A percentile compares a stretch with the other conserved stretches of the same genome.
phyloP scores from a whole-genome alignment of 495 filamentous ascomycete genomes.

The Parmelia sp. region DNA sequence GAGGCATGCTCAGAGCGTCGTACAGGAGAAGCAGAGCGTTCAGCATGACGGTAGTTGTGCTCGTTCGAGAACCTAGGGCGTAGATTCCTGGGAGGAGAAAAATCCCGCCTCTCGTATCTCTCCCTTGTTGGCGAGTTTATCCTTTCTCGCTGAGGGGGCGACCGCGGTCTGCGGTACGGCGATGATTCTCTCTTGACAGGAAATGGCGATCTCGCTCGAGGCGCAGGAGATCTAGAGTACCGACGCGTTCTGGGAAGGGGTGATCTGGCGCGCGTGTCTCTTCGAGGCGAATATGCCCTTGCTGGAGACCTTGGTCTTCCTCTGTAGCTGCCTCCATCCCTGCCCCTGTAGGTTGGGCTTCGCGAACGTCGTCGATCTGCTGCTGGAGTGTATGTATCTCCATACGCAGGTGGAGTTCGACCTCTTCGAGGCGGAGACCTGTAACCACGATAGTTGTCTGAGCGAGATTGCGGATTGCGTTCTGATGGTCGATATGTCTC shows the following conservation, averaged over 20 bases:
- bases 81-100: constrained; percentile 23
- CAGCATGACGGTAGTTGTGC: constrained; percentile 20
- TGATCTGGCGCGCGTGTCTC: constrained; percentile 42
- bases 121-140: constrained; percentile 20
- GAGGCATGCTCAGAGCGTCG: constrained; percentile 31
- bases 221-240: constrained; percentile 43
- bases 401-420: constrained; percentile 29
- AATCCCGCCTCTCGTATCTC: constrained; percentile 23
- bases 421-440: constrained; percentile 32
- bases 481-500: constrained; percentile 49
- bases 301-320: constrained; percentile 37
- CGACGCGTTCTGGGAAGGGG: constrained; percentile 33
- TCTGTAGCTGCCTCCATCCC: constrained; percentile 35
- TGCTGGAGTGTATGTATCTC: constrained; percentile 47
- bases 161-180: constrained; percentile 23
- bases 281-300: constrained; percentile 43
- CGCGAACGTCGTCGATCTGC: constrained; percentile 43
- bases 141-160: constrained; percentile 30
- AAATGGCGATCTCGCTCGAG: constrained; percentile 32
- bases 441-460: constrained; percentile 34
- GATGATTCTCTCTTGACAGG: constrained; percentile 35
- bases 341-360: constrained; percentile 39
- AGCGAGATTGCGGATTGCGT: constrained; percentile 35
- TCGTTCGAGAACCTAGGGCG: constrained; percentile 22
- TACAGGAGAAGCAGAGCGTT: constrained; percentile 26